Evolutionary conservation across 2,329 filamentous ascomycete species (phyloP), one percentile per base, ranked within the genome.

Genomic region (Colletotrichum sp.): DNA sequence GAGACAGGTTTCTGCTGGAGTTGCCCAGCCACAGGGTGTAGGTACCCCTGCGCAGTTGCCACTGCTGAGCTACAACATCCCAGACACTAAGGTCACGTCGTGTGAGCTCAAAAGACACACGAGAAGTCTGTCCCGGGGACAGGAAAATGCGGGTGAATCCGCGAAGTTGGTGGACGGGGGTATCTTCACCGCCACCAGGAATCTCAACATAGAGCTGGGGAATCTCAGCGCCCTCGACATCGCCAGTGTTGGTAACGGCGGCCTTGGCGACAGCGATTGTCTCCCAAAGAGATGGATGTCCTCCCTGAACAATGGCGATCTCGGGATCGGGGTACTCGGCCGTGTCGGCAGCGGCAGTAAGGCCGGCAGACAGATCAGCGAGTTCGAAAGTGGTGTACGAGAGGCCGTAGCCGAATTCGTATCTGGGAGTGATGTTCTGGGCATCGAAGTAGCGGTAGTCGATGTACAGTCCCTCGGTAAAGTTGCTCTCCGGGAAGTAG

Each of bases 41-140:
- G 15, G 82, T 80, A 0, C 89, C 89, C 26, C 81, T 83, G 66
- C 84, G 86, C 69, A 92, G 79, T 60, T 86, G 85, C 93, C 93
- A 95, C 79, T 90, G 89, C 84, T 94, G 92, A 36, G 86, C 87
- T 3, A 82, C 84, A 6, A 89, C 87, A 80, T 94, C 91, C 93
- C 93, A 95, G 30, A 91, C 86, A 82, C 92, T 94, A 65, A 95
- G 80, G 80, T 95, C 93, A 76, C 92, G 89, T 55, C 93, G 87
- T 21, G 88, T 93, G 52, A 95, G 81, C 30, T 85, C 81, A 72
- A 94, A 90, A 0, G 79, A 82, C 0, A 92, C 84, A 0, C 84
- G 87, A 18, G 84, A n/a, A 4, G 65, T 57, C n/a, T 78, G 59
- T 2, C 76, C 78, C 9, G 65, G 65, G 10, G 65, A 52, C 4